Percentiles rank a stretch among this genome's conserved stretches.
These are phyloP conservation scores for Vitis vinifera DNA, from an alignment of 164 flowering plant genomes.

Conservation along the genomic window ASM3070453v1 NC_081818.1:19551001-19551500, in stretches of 20 bases:
- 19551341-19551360: background rate
- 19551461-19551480: background rate
- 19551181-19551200: conserved; percentile 1
- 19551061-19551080: conserved; percentile 27
- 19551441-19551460: background rate
- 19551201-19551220: conserved; percentile 31
- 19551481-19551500: too few relatives aligned
- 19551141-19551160: conserved; percentile 5
- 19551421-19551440: background rate
- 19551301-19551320: too few relatives aligned
- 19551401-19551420: conserved; percentile 19
- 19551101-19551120: conserved; percentile 20
- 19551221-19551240: conserved; percentile 25
- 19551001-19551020: conserved; percentile 17
- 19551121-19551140: conserved; percentile 9
- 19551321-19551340: too few relatives aligned
- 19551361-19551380: background rate
- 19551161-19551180: conserved; percentile 14
- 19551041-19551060: conserved; percentile 19
- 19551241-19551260: conserved; percentile 30
- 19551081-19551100: conserved; percentile 40
- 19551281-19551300: too few relatives aligned
- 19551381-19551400: conserved; percentile 5
- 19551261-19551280: conserved; percentile 27
- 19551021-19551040: conserved; percentile 16